These are phyloP conservation scores for Penicillium sp. DNA, from an alignment of 2,329 filamentous ascomycete species.

Conservation along the genomic window DNA sequence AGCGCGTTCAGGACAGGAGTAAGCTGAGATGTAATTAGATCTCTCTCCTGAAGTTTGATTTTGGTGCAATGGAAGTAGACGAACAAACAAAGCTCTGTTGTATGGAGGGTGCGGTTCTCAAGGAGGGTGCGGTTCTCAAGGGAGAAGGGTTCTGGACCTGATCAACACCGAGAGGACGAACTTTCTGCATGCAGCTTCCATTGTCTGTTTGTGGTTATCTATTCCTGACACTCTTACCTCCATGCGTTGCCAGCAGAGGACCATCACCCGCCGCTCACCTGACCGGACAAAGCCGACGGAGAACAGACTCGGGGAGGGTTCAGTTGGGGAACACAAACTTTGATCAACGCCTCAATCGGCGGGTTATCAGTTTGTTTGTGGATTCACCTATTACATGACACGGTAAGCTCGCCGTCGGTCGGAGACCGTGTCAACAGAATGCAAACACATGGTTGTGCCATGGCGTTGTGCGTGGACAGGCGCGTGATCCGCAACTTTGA, in stretches of 20 bases:
- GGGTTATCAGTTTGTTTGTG: not conserved
- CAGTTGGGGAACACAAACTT: not conserved
- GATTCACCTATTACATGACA: not conserved
- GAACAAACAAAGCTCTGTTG: no score
- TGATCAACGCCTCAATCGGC: not conserved
- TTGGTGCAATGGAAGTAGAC: no score
- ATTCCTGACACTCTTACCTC: no score
- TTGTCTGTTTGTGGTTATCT: no score
- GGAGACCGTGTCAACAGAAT: not conserved
- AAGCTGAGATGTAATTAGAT: not conserved
- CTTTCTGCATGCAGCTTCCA: no score
- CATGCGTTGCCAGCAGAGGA: not conserved
- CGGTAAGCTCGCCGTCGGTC: conserved; percentile 9
- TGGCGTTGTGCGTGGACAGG: not conserved
- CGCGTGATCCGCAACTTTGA: conserved; percentile 7
- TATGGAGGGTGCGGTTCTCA: no score
- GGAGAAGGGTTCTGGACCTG: no score
- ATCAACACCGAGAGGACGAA: no score
- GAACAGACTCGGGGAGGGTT: not conserved
- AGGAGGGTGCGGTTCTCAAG: no score
- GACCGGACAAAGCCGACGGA: not conserved
- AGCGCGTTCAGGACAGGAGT: not conserved
- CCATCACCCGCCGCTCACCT: not conserved
- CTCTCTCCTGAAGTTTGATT: not conserved
- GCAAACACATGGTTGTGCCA: not conserved